These are phyloP conservation scores for Populus tremula DNA, from an alignment of 345 rosid species.

Conservation along the genomic window DNA sequence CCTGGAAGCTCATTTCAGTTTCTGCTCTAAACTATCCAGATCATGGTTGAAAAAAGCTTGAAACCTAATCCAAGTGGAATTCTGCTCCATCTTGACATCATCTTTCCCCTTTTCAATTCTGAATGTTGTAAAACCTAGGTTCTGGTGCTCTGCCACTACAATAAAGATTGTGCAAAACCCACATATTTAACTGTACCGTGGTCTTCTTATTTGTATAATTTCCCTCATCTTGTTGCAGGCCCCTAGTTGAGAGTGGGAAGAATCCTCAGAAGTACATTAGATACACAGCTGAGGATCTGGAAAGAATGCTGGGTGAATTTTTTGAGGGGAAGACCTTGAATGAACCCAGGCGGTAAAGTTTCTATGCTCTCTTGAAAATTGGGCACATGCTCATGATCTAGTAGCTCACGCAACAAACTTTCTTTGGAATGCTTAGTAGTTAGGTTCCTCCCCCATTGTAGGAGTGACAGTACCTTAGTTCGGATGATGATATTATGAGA, in stretches of 20 bases:
- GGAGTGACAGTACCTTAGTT: neutral
- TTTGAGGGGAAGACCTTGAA: conserved; percentile 78
- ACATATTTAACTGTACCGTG: neutral
- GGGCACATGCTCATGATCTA: neutral
- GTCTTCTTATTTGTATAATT: neutral
- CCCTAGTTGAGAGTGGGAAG: conserved; percentile 84
- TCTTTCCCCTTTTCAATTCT: neutral
- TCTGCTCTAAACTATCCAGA: neutral
- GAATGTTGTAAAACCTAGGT: neutral
- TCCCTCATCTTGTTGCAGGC: conserved; percentile 42
- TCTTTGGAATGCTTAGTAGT: neutral
- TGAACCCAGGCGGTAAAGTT: conserved; percentile 58
- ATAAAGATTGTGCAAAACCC: neutral
- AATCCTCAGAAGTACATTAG: conserved; percentile 76
- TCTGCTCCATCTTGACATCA: too few relatives aligned
- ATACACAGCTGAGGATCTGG: conserved; percentile 86
- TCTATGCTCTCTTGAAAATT: neutral
- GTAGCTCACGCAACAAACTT: neutral
- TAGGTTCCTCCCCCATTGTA: neutral
- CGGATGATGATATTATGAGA: neutral
- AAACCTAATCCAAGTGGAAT: too few relatives aligned
- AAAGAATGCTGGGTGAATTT: conserved; percentile 85
- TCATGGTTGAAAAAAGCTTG: neutral
- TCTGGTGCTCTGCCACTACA: neutral
- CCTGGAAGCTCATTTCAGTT: neutral